Conservation (phyloP, 1,139 yeast genomes). For the Candida tetrigidarum region DNA sequence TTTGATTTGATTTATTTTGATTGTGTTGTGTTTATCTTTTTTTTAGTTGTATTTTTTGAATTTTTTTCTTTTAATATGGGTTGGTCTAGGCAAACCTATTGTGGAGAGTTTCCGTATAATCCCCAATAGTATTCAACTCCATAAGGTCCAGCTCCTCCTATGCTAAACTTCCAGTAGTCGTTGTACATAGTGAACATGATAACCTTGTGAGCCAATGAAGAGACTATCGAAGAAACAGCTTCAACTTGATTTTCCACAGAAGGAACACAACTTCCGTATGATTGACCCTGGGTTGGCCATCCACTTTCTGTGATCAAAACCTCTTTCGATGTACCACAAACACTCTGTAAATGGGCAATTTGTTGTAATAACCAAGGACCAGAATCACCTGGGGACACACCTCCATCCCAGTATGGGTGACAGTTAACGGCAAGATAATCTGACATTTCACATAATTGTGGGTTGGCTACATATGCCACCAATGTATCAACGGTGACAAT, state of each 20-base stretch:
- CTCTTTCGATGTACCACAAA: constrained; percentile 63
- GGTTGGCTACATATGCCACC: constrained; percentile 72
- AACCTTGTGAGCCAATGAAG: constrained; percentile 57
- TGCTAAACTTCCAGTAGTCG: constrained; percentile 68
- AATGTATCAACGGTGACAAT: constrained; percentile 83
- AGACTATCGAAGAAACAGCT: constrained; percentile 60
- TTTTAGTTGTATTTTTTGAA: not conserved
- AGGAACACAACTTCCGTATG: constrained; percentile 71
- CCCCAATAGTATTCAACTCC: constrained; percentile 81
- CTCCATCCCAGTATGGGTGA: constrained; percentile 81
- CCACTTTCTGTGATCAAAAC: constrained; percentile 77
- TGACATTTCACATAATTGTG: constrained; percentile 68
- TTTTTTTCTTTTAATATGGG: not conserved
- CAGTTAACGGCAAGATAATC: constrained; percentile 84
- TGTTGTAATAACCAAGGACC: constrained; percentile 74
- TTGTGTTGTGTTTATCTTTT: too few species aligned
- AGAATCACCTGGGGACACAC: constrained; percentile 63
- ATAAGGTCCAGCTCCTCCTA: constrained; percentile 56
- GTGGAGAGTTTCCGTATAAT: constrained; percentile 40
- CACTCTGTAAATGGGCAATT: constrained; percentile 66
- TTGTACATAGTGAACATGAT: constrained; percentile 74
- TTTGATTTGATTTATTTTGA: too few species aligned
- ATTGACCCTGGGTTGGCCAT: constrained; percentile 77
- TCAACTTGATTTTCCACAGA: constrained; percentile 63
- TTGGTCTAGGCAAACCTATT: constrained; percentile 4